Conservation (phyloP, 169 alveolate species). For the Eimeria acervulina region DNA sequence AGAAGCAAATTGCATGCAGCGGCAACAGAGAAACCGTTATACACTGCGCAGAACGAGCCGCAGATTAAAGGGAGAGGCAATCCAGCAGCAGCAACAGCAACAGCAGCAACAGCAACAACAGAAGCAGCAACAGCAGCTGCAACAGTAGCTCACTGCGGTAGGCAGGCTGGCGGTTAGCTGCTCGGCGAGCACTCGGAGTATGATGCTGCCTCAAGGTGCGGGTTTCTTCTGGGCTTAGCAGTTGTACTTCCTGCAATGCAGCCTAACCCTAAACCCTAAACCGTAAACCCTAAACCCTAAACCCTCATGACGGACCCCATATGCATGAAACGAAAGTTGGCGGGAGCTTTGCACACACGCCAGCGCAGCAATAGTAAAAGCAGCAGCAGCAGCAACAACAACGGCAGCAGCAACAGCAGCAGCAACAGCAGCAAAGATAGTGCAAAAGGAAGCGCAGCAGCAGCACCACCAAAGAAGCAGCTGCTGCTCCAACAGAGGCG, state of each 20-base stretch:
- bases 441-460: neutral
- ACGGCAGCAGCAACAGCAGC: neutral
- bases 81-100: neutral
- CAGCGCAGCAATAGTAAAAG: neutral
- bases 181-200: neutral
- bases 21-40: neutral
- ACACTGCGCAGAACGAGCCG: neutral
- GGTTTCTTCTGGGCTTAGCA: slow-evolving; percentile 35
- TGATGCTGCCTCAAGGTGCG: slow-evolving; percentile 10
- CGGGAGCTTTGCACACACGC: neutral
- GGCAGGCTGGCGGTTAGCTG: slow-evolving; percentile 37
- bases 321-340: neutral
- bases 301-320: neutral
- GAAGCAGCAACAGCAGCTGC: neutral
- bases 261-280: neutral
- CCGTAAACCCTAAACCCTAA: neutral
- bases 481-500: neutral
- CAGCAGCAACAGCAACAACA: neutral
- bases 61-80: neutral
- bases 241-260: neutral
- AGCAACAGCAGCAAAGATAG: neutral
- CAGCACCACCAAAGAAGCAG: neutral
- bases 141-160: neutral
- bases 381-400: neutral
- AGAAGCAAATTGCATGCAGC: neutral